A percentile compares a stretch with the other conserved stretches of the same genome.
Evolutionary conservation across 2,329 filamentous ascomycete genomes (phyloP).

Genomic region (Geoglossum cookeanum): DNA sequence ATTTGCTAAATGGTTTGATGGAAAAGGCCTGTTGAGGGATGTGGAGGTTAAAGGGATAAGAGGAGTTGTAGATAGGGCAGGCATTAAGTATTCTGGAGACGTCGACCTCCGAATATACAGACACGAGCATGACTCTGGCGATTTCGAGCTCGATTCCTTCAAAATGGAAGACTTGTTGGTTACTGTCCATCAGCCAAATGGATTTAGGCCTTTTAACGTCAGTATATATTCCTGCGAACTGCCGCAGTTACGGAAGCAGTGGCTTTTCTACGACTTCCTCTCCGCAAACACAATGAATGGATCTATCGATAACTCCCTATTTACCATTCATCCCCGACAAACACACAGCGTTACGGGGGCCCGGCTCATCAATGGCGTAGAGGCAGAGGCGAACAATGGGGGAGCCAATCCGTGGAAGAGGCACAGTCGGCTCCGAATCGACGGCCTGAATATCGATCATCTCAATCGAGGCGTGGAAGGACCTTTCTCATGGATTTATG

Average conservation of each 20-base stretch:
- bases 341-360: conserved; percentile 59
- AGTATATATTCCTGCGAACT: conserved; percentile 94
- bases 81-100: conserved; percentile 50
- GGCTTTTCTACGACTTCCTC: conserved; percentile 94
- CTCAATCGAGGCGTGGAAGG: conserved; percentile 84
- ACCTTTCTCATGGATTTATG: conserved; percentile 93
- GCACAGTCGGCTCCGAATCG: conserved; percentile 78
- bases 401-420: conserved; percentile 78
- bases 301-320: conserved; percentile 84
- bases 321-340: conserved; percentile 90
- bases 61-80: conserved; percentile 79
- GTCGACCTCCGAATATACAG: conserved; percentile 74
- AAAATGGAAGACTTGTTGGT: conserved; percentile 87
- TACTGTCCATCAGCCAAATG: conserved; percentile 74
- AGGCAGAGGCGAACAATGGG: conserved; percentile 29
- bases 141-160: conserved; percentile 95
- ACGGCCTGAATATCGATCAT: conserved; percentile 87
- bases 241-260: conserved; percentile 81
- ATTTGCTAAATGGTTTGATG: conserved; percentile 98
- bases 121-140: conserved; percentile 71
- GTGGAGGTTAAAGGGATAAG: conserved; percentile 89
- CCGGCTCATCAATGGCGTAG: conserved; percentile 34
- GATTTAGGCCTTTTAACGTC: conserved; percentile 85
- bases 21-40: conserved; percentile 75
- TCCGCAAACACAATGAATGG: conserved; percentile 93